Base-by-base conservation (phyloP, 2,329 filamentous ascomycete genomes). In the Colletotrichum orchidophilum region DNA sequence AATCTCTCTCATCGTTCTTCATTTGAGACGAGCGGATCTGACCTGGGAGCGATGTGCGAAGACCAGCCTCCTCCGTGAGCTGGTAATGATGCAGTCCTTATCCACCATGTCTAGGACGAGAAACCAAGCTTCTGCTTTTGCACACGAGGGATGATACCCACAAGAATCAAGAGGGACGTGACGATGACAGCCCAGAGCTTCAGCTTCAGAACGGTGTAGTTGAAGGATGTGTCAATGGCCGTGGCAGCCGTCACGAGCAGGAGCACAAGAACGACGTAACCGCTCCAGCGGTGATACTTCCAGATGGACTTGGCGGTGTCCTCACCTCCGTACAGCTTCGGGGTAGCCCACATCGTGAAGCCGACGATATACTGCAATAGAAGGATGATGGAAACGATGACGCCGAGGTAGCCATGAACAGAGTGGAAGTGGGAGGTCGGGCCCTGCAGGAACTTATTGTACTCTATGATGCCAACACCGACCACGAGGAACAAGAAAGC, bases 271-370 rank as follows among this genome's bases (percentile, higher is more conserved):
- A 95, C 83, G 8, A 90, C 74, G 79, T 99, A 98, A 2, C 96
- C 96, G 26, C 86, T 87, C 64, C 88, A 83, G 33, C 96, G 90
- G 80, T 98, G 96, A 77, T 95, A 97, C 82, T 97, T 98, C 87
- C 96, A 98, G 52, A 97, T 80, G 27, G 86, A 86, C 87, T 95
- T 97, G 24, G 95, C 96, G 3, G 90, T 91, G 29, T 94, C 91
- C 73, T 92, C 90, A 66, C 94, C 91, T 5, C 95, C 95, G 76
- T 96, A 97, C 1, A 97, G 76, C 0, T 79, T 78, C 0, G 95
- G 95, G 3, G 89, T 84, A 70, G 90, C 94, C 85, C 92, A 98
- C 83, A 96, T 94, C 35, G 94, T 93, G 73, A 97, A 89, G 18
- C 96, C 96, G 33, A 97, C 88, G 1, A 92, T 60, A 54, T 93